These are phyloP conservation scores for Boletus pseudo-olivaceus DNA, from an alignment of 768 basidiomycete genomes.

Conservation along the genomic window DNA sequence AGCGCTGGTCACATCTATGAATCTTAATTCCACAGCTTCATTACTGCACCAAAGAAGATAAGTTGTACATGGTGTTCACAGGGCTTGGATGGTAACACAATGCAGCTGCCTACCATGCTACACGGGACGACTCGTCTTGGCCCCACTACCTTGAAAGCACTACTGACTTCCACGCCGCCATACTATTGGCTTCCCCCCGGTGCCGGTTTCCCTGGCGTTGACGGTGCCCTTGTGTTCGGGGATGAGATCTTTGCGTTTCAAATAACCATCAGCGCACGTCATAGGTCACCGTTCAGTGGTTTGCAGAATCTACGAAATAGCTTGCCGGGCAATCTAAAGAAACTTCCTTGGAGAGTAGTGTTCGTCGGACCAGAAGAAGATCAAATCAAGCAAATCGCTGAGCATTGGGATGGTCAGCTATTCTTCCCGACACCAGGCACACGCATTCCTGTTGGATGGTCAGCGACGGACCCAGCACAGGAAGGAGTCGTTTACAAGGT, in stretches of 20 bases:
- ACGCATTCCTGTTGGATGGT: not conserved
- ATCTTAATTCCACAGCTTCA: not conserved
- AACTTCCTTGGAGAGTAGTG: not conserved
- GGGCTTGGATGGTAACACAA: no score
- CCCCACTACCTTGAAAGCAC: not conserved
- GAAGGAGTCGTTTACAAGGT: no score
- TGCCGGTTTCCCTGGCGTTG: no score
- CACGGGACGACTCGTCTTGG: not conserved
- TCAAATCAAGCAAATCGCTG: rapidly evolving
- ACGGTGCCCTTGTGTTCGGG: no score
- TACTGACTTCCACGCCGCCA: no score
- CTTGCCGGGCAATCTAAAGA: not conserved
- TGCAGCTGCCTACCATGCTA: not conserved
- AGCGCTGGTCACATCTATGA: not conserved
- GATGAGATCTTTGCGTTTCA: no score
- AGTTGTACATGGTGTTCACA: not conserved
- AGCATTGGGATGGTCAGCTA: not conserved
- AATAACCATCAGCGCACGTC: no score
- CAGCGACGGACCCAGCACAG: no score
- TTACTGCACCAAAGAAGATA: not conserved
- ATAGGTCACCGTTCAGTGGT: no score
- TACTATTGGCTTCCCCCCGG: no score
- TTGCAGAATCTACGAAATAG: not conserved
- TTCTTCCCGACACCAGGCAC: not conserved
- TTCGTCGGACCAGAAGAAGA: not conserved